Base-by-base conservation (phyloP, 768 basidiomycete species). In the Russula compacta region DNA sequence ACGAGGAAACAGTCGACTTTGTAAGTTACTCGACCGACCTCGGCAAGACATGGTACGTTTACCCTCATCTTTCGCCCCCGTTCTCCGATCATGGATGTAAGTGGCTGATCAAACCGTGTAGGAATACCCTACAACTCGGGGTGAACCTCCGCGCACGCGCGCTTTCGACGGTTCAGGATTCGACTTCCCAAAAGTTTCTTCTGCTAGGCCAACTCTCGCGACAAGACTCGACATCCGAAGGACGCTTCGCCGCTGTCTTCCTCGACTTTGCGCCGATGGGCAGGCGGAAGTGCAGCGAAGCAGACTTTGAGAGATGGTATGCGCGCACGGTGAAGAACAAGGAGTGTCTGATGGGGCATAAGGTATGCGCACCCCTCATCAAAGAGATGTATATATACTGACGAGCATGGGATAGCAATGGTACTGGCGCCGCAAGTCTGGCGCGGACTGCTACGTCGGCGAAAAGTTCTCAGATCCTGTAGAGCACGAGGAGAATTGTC, bases 161-260 rank as follows among this genome's bases (percentile, higher is more conserved):
- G 0, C 76, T 99, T n/a, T 85, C 88, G 44, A 97, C 93, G 4
- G 81, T 98, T 6, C 91, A 92, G 0, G 97, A 99, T 67, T 92
- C 92, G 12, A 98, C 97, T 0, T 95, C 92, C 0, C 95, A 97
- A 70, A 98, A 95, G 73, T 98, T 98, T 77, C 70, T 98, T 9
- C 78, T 99, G 8, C 79, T 97, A 29, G 97, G 88, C 5, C 85
- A 87, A 61, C 78, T 93, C 12, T 75, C 82, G 2, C 81, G 85
- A 21, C 72, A 78, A 12, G 84, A 90, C 55, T 77, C 82, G 66
- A 75, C 71, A 33, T 74, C 73, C 0, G 70, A 78, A 1, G 85
- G 85, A 10, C 79, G 83, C 0, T 85, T 87, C 63, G 91, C 83
- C 1, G 73, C 86, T 12, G 79, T 97, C 36, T 83, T 81, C 71